Evolutionary conservation across 305 asterid genomes (phyloP).

Genomic region (Fraxinus floribunda): DNA sequence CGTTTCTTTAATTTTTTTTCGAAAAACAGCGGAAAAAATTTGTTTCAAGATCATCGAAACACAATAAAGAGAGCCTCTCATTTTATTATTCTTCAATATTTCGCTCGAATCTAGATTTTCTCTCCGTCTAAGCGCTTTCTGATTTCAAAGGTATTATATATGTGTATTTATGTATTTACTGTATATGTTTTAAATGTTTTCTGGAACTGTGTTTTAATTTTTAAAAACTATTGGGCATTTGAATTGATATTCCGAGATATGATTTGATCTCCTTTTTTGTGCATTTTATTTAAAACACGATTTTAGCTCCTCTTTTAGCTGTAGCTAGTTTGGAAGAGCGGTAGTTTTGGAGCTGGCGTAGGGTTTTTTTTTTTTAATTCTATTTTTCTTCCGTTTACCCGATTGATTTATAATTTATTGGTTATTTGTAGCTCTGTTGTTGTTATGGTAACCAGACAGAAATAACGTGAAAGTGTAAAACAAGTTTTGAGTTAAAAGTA

Average conservation of each 20-base stretch:
- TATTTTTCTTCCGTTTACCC: not conserved
- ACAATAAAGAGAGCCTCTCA: not conserved
- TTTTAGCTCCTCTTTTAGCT: constrained; percentile 29
- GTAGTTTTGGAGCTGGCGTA: constrained; percentile 32
- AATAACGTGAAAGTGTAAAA: constrained; percentile 8
- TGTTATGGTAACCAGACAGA: not conserved
- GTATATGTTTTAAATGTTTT: not conserved
- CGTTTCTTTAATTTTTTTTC: not conserved
- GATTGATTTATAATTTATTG: constrained; percentile 13
- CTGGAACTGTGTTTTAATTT: not conserved
- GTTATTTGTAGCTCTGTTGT: not conserved
- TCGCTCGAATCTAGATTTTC: not conserved
- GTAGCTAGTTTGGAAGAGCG: constrained; percentile 23
- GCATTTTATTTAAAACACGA: not conserved
- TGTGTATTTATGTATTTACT: not conserved
- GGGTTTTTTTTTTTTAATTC: constrained; percentile 20
- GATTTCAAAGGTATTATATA: constrained; percentile 37
- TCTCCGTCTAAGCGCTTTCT: constrained; percentile 14
- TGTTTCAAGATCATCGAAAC: constrained; percentile 9
- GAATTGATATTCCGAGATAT: not conserved
- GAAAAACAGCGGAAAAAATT: not conserved
- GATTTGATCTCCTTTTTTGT: constrained; percentile 33
- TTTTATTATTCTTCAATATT: constrained; percentile 2
- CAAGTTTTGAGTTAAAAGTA: not conserved
- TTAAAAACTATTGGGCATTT: not conserved